Percentiles rank a stretch among this genome's conserved stretches.
These are phyloP conservation scores for Clausena lansium DNA, from an alignment of 345 rosid genomes.

Conservation along the genomic window DNA sequence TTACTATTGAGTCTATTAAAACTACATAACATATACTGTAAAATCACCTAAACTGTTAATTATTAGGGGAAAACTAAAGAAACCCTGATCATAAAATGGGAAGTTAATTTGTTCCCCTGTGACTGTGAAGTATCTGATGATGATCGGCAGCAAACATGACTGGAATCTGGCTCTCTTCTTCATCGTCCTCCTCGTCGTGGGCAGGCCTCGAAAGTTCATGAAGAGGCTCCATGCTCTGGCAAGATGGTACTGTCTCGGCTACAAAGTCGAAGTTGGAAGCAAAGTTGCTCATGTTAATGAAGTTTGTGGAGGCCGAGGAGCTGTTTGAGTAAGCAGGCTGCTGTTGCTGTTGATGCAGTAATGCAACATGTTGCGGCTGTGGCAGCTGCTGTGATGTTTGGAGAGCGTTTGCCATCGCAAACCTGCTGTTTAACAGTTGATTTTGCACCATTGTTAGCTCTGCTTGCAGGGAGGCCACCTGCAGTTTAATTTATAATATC, in stretches of 20 bases:
- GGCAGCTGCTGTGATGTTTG: constrained; percentile 46
- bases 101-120: constrained; percentile 31
- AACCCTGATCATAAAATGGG: background rate
- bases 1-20: background rate
- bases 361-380: constrained; percentile 31
- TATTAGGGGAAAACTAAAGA: background rate
- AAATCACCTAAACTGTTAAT: background rate
- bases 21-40: too few species aligned
- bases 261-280: constrained; percentile 48
- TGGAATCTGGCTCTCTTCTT: constrained; percentile 54
- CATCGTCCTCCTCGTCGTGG: constrained; percentile 62
- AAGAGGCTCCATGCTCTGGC: constrained; percentile 50
- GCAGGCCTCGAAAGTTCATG: constrained; percentile 41
- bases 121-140: constrained; percentile 40
- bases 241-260: constrained; percentile 47
- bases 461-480: constrained; percentile 84
- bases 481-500: background rate
- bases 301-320: constrained; percentile 81
- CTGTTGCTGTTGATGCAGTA: constrained; percentile 34
- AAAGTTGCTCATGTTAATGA: constrained; percentile 52
- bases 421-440: constrained; percentile 72
- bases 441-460: constrained; percentile 81
- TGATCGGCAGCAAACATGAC: constrained; percentile 34
- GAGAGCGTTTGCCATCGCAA: constrained; percentile 67
- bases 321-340: constrained; percentile 91